Evolutionary conservation across 1,139 yeast genomes (phyloP), one percentile per base, ranked within the genome.

Genomic region (Saccharomyces pastorianus): DNA sequence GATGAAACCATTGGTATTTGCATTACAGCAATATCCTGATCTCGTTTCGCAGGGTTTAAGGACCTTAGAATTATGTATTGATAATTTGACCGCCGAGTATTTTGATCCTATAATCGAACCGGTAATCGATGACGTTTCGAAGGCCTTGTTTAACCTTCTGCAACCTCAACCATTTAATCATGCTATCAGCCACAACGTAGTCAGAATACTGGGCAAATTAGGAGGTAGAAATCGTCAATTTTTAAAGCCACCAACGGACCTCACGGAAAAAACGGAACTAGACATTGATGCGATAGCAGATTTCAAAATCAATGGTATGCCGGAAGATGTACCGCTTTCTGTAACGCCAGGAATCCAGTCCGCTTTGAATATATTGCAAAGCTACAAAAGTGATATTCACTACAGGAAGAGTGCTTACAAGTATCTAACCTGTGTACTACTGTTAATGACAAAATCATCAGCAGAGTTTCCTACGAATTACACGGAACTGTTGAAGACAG

Each of bases 81-180:
- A 95, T 65, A 95, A 95, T 63, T 74, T 95, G 56, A 93, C 98
- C 0, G 96, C 98, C 0, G 96, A 91, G 64, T 95, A 90, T 69
- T 90, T 95, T 68, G 99, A 95, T 64, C 99, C 99, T 1, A 89
- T 93, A 67, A 83, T 95, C 58, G 98, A 90, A 64, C 98, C 99
- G 0, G 97, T 90, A 1, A 83, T 91, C 58, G 95, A 88, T 56
- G 97, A 93, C 61, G 90, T 95, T 2, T 87, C 90, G 89, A 83
- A 85, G 31, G 96, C 97, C 0, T 74, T 95, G 49, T 95, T 97
- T 95, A 85, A 83, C 59, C 95, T 93, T 62, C 73, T 95, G 60
- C 85, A 85, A 60, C 99, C 99, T 0, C 80, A 90, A 46, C 99
- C 99, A 0, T 90, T 90, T 67, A 88, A 84, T 60, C 80, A 79